phyloP scores from a whole-genome alignment of 2,329 filamentous ascomycete genomes.

The Ophiosphaerella narmari region DNA sequence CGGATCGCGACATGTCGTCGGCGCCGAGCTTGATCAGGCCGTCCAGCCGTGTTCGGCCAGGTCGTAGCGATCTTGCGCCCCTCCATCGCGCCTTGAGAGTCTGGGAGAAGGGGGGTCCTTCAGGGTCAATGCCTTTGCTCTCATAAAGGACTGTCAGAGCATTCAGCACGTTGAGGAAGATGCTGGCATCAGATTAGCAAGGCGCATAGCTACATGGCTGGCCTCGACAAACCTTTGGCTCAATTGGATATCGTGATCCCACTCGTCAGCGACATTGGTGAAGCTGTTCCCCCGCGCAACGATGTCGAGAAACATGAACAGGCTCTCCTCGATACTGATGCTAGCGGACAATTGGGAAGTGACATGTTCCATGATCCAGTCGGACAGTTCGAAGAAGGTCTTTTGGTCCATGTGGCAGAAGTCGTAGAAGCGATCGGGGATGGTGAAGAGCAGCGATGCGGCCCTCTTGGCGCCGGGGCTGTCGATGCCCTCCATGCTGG shows the following conservation, averaged over 20 bases:
- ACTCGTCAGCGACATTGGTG: constrained; percentile 35
- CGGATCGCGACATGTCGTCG: constrained; percentile 36
- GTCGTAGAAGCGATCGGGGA: constrained; percentile 44
- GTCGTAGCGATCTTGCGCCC: constrained; percentile 35
- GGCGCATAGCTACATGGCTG: constrained; percentile 1
- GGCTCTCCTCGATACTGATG: constrained; percentile 44
- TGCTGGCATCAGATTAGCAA: constrained; percentile 29
- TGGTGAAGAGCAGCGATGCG: constrained; percentile 38
- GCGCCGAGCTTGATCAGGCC: constrained; percentile 41
- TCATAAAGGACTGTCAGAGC: constrained; percentile 40
- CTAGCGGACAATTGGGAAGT: constrained; percentile 33
- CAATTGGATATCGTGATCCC: constrained; percentile 43
- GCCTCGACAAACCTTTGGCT: constrained; percentile 38
- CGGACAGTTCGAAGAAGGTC: constrained; percentile 44
- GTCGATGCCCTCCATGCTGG: constrained; percentile 20
- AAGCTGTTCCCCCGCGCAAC: constrained; percentile 45
- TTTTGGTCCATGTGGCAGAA: constrained; percentile 46
- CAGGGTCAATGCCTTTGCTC: constrained; percentile 35
- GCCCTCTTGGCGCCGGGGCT: constrained; percentile 36
- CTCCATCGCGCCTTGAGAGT: constrained; percentile 39
- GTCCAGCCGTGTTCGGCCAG: constrained; percentile 35
- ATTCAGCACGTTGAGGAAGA: constrained; percentile 43
- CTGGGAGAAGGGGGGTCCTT: constrained; percentile 38
- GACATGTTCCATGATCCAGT: constrained; percentile 44
- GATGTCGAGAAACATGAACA: constrained; percentile 46